Evolutionary conservation across 192 early-diverging fungal species (phyloP).

Genomic region (Phycomyces blakesleeanus): DNA sequence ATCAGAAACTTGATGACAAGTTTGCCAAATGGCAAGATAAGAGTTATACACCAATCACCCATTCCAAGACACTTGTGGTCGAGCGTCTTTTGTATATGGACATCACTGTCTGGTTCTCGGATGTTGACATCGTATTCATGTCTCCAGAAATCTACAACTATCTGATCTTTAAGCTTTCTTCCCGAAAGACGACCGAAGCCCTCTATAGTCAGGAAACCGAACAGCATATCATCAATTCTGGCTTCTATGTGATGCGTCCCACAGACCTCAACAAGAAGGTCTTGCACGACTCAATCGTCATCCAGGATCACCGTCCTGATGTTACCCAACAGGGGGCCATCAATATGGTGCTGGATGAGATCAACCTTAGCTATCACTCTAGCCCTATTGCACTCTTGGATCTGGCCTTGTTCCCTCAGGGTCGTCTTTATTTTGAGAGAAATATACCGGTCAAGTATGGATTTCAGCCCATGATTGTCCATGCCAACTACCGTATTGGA

Average conservation of each 20-base stretch:
- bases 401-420: slow-evolving; percentile 33
- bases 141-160: slow-evolving; percentile 28
- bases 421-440: slow-evolving; percentile 33
- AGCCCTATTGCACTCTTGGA: slow-evolving; percentile 29
- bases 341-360: slow-evolving; percentile 26
- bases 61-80: slow-evolving; percentile 37
- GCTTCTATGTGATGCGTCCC: slow-evolving; percentile 36
- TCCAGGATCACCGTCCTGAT: slow-evolving; percentile 24
- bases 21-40: slow-evolving; percentile 23
- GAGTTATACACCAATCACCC: slow-evolving; percentile 37
- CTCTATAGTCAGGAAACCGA: slow-evolving; percentile 33
- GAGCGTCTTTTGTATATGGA: slow-evolving; percentile 31
- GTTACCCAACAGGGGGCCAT: slow-evolving; percentile 38
- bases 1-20: slow-evolving; percentile 18
- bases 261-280: slow-evolving; percentile 27
- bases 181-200: slow-evolving; percentile 20
- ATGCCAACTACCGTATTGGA: slow-evolving; percentile 36
- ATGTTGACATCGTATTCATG: slow-evolving; percentile 42
- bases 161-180: slow-evolving; percentile 24
- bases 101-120: slow-evolving; percentile 37
- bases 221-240: slow-evolving; percentile 29
- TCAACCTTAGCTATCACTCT: slow-evolving; percentile 21
- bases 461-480: slow-evolving; percentile 36
- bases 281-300: slow-evolving; percentile 29
- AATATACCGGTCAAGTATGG: slow-evolving; percentile 24